phyloP scores from a whole-genome alignment of 2,329 filamentous ascomycete genomes.

The Scytalidium sp. region DNA sequence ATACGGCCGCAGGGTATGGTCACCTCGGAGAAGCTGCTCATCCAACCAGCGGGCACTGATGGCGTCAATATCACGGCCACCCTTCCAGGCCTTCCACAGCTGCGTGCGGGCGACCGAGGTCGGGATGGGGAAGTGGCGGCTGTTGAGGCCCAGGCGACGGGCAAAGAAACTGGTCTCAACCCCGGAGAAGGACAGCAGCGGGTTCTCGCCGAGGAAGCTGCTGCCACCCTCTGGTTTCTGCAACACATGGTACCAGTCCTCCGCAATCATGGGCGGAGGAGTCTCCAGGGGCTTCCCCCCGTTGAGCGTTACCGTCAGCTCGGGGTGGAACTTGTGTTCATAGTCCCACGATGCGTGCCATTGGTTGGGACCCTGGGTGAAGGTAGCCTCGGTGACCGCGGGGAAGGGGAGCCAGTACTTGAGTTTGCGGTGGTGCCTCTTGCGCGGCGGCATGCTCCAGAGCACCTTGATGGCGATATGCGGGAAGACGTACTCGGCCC shows the following conservation, averaged over 20 bases:
- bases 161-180: constrained; percentile 17
- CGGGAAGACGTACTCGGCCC: constrained; percentile 49
- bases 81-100: too few relatives aligned
- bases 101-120: constrained; percentile 38
- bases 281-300: constrained; percentile 42
- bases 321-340: constrained; percentile 44
- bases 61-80: constrained; percentile 33
- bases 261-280: constrained; percentile 48
- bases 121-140: constrained; percentile 32
- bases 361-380: constrained; percentile 47
- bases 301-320: constrained; percentile 43
- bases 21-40: constrained; percentile 37
- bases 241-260: constrained; percentile 39
- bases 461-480: constrained; percentile 49
- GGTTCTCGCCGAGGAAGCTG: constrained; percentile 44
- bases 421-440: constrained; percentile 44
- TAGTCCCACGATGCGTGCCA: constrained; percentile 46
- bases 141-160: constrained; percentile 32
- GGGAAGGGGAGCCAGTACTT: constrained; percentile 52
- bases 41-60: constrained; percentile 47
- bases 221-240: constrained; percentile 35
- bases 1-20: constrained; percentile 34
- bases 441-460: constrained; percentile 46
- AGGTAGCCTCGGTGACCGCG: constrained; percentile 52
- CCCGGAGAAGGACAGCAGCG: constrained; percentile 42